Evolutionary conservation across 495 filamentous ascomycete species (phyloP).

Genomic region (Penicillium cosmopolitanum): DNA sequence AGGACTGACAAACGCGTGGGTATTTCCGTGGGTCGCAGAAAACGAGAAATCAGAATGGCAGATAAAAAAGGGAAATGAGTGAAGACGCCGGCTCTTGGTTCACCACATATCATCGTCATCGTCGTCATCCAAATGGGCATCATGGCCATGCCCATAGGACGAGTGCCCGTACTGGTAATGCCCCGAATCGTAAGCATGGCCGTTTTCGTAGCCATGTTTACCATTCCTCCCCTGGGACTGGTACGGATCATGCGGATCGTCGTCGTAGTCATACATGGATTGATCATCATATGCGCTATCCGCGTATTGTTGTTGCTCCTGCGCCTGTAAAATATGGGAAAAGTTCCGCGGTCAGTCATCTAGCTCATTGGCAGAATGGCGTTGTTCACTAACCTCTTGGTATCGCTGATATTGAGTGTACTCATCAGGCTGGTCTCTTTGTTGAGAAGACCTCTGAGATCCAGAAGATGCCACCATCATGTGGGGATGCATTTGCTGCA

Average conservation of each 20-base stretch:
- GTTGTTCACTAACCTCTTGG: conserved; percentile 58
- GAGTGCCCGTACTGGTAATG: conserved; percentile 54
- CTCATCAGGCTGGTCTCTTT: conserved; percentile 68
- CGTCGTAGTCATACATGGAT: conserved; percentile 62
- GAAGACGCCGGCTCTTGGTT: conserved; percentile 31
- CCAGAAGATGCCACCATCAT: conserved; percentile 70
- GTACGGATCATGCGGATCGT: conserved; percentile 54
- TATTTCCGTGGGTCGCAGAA: conserved; percentile 41
- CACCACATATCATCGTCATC: conserved; percentile 63
- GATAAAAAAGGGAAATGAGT: conserved; percentile 23
- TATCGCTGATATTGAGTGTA: conserved; percentile 65
- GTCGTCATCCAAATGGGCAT: conserved; percentile 52
- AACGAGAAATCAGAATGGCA: conserved; percentile 30
- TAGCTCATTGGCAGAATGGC: neutral
- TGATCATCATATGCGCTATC: conserved; percentile 60
- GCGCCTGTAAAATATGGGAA: conserved; percentile 35
- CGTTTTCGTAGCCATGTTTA: conserved; percentile 53
- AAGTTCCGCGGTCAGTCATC: conserved; percentile 12
- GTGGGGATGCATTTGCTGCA: conserved; percentile 96
- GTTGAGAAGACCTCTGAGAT: conserved; percentile 62
- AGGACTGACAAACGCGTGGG: conserved; percentile 36
- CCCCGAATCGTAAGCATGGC: conserved; percentile 47
- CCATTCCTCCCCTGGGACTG: conserved; percentile 56
- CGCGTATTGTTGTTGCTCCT: conserved; percentile 57
- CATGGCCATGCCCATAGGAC: conserved; percentile 47